Conservation (phyloP, 352 stramenopile species). For the Phytophthora melonis region DNA sequence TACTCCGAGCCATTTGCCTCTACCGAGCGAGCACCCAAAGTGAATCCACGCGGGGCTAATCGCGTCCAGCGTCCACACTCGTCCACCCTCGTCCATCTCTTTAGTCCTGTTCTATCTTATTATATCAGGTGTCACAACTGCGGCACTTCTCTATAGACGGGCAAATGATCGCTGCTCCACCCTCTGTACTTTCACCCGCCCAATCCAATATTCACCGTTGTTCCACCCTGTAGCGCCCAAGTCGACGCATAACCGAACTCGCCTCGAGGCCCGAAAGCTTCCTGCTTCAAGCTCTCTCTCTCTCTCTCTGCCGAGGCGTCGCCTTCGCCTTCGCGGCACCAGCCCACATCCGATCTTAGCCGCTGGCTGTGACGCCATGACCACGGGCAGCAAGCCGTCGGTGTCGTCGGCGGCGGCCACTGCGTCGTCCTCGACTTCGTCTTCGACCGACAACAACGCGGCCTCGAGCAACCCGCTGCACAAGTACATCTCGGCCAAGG, state of each 20-base stretch:
- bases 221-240: slow-evolving; percentile 22
- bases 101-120: neutral
- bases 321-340: neutral
- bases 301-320: slow-evolving; percentile 41
- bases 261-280: slow-evolving; percentile 24
- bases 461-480: slow-evolving; percentile 40
- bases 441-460: slow-evolving; percentile 19
- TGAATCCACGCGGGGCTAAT: slow-evolving; percentile 3
- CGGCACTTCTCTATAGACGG: too few species aligned
- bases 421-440: slow-evolving; percentile 6
- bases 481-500: slow-evolving; percentile 69
- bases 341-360: slow-evolving; percentile 17
- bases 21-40: slow-evolving; percentile 4
- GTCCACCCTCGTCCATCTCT: slow-evolving; percentile 14
- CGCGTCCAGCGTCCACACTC: neutral
- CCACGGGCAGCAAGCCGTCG: slow-evolving; percentile 44
- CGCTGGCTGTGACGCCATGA: slow-evolving; percentile 30
- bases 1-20: slow-evolving; percentile 5
- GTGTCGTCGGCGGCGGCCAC: slow-evolving; percentile 5
- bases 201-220: slow-evolving; percentile 12
- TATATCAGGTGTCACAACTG: neutral
- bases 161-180: slow-evolving; percentile 2
- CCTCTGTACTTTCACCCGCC: slow-evolving; percentile 6
- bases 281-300: slow-evolving; percentile 27
- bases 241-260: slow-evolving; percentile 23